Evolutionary conservation across 768 basidiomycete species (phyloP), one percentile per base, ranked within the genome.

Genomic region (Coprinopsis cinerea): DNA sequence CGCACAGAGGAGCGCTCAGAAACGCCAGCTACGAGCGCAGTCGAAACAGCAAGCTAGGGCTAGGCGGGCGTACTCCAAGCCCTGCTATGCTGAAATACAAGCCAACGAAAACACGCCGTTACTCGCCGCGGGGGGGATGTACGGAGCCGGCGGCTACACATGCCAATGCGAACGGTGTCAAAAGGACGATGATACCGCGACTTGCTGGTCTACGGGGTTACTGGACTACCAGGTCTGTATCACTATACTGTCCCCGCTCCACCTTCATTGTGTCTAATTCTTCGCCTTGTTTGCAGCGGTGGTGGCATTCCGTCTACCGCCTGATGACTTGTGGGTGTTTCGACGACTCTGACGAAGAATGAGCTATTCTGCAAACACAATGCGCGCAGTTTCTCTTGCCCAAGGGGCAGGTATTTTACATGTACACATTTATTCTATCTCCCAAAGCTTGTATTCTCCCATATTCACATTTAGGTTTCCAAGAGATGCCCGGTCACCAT

Each of bases 221-320:
- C 57, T 85, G n/a, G 89, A 88, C 65, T 68, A 69, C 55, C 80
- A 81, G 64, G 88, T 89, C 64, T 55, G 83, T 72, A 11, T 5
- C 5, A 9, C 17, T 18, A 17, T 15, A 26, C 30, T 13, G 27
- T 47, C 44, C 47, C 40, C n/a, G 30, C 17, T 17, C 4, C 44
- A 10, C 23, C 44, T n/a, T 49, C 17, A 41, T 52, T 48, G 36
- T 36, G 20, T 30, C 22, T 17, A 23, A 35, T 36, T 42, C 22
- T 37, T 5, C 23, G 39, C 37, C 7, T 18, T 40, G 10, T 20
- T 11, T 26, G 14, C 55, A 90, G 88, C 90, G 88, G 88, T 92
- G 89, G 88, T 81, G 83, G 83, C 85, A 83, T 85, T 78, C 80
- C 47, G 45, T 85, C 1, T 79, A 85, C 56, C 78, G 82, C 3